Conservation (phyloP, 139 green algal species). For the Volvox reticuliferus region DNA sequence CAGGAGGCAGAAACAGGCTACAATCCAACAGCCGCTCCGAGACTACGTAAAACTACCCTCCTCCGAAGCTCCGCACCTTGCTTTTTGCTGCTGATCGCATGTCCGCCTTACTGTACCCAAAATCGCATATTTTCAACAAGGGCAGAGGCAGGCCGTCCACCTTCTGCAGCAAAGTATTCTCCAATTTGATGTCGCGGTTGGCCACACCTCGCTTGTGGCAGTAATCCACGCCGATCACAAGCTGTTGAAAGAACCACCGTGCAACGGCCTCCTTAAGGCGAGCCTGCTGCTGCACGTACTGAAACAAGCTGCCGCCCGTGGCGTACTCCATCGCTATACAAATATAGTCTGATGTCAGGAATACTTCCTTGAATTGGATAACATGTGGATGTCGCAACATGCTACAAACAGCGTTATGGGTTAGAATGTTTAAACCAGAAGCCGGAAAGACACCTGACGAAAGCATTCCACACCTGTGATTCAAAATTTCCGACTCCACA, state of each 20-base stretch:
- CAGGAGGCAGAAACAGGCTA: no score
- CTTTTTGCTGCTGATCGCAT: conserved; percentile 54
- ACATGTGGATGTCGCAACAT: conserved; percentile 95
- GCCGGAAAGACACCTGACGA: neutral
- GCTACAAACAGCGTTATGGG: conserved; percentile 44
- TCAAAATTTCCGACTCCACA: conserved; percentile 96
- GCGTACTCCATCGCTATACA: conserved; percentile 95
- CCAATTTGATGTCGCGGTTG: conserved; percentile 91
- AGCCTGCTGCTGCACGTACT: conserved; percentile 81
- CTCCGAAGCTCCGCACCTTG: conserved; percentile 42
- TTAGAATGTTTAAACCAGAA: conserved; percentile 1
- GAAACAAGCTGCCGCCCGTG: conserved; percentile 92
- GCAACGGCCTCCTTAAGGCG: conserved; percentile 92
- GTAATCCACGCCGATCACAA: conserved; percentile 95
- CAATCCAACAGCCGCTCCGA: neutral
- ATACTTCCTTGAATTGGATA: conserved; percentile 89
- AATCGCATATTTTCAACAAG: conserved; percentile 76
- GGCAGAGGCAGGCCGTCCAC: conserved; percentile 76
- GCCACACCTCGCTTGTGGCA: conserved; percentile 82
- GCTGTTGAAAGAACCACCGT: conserved; percentile 99
- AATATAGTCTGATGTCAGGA: conserved; percentile 89
- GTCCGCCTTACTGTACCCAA: conserved; percentile 71
- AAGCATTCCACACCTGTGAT: conserved; percentile 74
- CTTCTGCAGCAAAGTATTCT: conserved; percentile 67
- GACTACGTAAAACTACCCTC: neutral